These are phyloP conservation scores for Fagus sylvatica DNA, from an alignment of 306 rosid genomes.

Conservation along the genomic window DNA sequence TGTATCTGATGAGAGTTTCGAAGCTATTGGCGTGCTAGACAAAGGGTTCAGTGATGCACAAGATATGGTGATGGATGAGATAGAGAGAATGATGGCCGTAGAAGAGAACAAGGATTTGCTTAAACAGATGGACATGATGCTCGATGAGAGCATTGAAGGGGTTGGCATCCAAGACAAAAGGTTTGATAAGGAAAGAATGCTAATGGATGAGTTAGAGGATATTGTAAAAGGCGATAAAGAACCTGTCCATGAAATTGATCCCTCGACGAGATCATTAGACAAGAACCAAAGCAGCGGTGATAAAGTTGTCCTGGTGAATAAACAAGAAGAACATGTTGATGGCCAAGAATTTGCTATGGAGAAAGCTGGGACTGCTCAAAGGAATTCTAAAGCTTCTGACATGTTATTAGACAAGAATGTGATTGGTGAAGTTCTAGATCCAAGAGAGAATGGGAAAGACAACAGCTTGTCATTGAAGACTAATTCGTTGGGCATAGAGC, in stretches of 20 bases:
- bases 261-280: slow-evolving; percentile 10
- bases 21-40: slow-evolving; percentile 22
- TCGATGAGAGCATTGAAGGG: slow-evolving; percentile 5
- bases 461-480: neutral
- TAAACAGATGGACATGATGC: slow-evolving; percentile 1
- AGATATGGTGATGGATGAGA: slow-evolving; percentile 21
- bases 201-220: slow-evolving; percentile 37
- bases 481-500: slow-evolving; percentile 12
- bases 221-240: slow-evolving; percentile 42
- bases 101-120: slow-evolving; percentile 27
- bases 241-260: slow-evolving; percentile 27
- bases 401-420: neutral
- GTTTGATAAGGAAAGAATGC: slow-evolving; percentile 25
- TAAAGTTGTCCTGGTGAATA: slow-evolving; percentile 39
- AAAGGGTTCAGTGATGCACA: slow-evolving; percentile 5
- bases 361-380: slow-evolving; percentile 28
- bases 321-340: slow-evolving; percentile 34
- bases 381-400: slow-evolving; percentile 19
- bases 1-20: slow-evolving; percentile 24
- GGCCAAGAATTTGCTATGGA: slow-evolving; percentile 15
- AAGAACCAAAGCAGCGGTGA: slow-evolving; percentile 24
- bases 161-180: slow-evolving; percentile 15
- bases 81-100: slow-evolving; percentile 24
- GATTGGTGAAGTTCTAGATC: slow-evolving; percentile 19
- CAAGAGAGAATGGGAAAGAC: slow-evolving; percentile 18